Evolutionary conservation across 2,329 filamentous ascomycete species (phyloP), one percentile per base, ranked within the genome.

Genomic region (Aspergillus brunneoviolaceus): DNA sequence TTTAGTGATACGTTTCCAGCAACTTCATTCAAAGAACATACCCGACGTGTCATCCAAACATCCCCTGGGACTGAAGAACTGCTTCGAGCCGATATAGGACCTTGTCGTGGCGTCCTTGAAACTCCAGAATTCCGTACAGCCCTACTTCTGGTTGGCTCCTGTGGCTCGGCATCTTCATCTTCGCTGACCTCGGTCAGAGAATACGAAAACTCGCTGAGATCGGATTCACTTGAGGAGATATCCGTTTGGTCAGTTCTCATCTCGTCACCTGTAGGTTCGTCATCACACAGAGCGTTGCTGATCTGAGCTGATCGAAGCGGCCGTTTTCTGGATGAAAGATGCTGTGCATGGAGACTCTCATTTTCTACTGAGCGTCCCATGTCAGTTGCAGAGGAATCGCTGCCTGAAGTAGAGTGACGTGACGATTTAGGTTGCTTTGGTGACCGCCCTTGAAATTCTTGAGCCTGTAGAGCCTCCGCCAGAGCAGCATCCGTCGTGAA

Each of bases 381-480:
- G 25, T 63, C 58, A 35, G 65, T 67, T 3, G 59, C 55, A 42
- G 69, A 69, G 55, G 76, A 72, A 33, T 63, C 55, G n/a, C 69
- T 68, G 51, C 67, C 67, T 56, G 55, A 39, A 53, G 52, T 56
- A 55, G 16, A 54, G 23, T 53, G 57, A 60, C 48, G 59, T 49
- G 62, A 62, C 10, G 65, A 57, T 65, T 75, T 77, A 48, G 63
- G 73, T 62, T 77, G 77, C 67, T 80, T 79, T 5, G 60, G 61
- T 11, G 62, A 69, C 10, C 70, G 64, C 23, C 70, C 65, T 11
- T 73, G 72, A 57, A 84, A 83, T 64, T 84, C 81, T 64, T 86
- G 79, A 31, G 83, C 76, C 67, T 89, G 87, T 55, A 89, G 75
- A 48, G 76, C 76, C 49, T 80, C 75, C 35, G 87, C 87, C 45